Evolutionary conservation across 345 rosid genomes (phyloP).

Genomic region (Boechera retrofracta): DNA sequence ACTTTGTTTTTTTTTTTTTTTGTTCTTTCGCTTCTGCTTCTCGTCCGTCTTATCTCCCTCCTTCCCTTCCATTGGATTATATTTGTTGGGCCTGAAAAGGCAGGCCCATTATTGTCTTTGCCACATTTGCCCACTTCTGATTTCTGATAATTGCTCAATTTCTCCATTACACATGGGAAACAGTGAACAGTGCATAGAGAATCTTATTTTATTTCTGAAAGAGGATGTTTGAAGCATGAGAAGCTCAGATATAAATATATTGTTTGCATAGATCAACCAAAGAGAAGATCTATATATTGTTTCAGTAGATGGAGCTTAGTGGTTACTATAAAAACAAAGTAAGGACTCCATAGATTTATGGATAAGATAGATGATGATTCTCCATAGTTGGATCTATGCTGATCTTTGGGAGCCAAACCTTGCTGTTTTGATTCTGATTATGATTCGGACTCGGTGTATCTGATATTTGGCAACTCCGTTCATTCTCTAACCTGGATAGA

Average conservation of each 20-base stretch:
- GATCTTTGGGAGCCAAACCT: background rate
- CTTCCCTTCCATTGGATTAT: constrained; percentile 13
- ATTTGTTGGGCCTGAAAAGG: background rate
- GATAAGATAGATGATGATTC: background rate
- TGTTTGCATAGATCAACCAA: background rate
- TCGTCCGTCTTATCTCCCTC: constrained; percentile 41
- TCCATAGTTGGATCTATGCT: background rate
- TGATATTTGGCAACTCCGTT: background rate
- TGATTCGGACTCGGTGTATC: background rate
- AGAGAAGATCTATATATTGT: background rate
- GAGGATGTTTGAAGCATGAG: background rate
- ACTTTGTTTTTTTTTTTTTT: background rate
- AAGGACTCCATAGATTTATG: background rate
- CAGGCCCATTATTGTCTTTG: constrained; percentile 33
- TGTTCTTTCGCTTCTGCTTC: constrained; percentile 8
- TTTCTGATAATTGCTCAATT: background rate
- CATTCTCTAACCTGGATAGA: background rate
- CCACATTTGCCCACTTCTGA: background rate
- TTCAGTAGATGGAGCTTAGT: background rate
- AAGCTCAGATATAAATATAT: background rate
- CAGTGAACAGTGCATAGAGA: background rate
- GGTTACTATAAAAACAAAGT: background rate
- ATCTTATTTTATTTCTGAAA: background rate
- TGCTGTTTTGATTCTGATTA: background rate
- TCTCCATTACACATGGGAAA: background rate